A percentile compares a stretch with the other conserved stretches of the same genome.
Evolutionary conservation across 2,329 filamentous ascomycete genomes (phyloP).

Genomic region (Dissoconium aciculare): DNA sequence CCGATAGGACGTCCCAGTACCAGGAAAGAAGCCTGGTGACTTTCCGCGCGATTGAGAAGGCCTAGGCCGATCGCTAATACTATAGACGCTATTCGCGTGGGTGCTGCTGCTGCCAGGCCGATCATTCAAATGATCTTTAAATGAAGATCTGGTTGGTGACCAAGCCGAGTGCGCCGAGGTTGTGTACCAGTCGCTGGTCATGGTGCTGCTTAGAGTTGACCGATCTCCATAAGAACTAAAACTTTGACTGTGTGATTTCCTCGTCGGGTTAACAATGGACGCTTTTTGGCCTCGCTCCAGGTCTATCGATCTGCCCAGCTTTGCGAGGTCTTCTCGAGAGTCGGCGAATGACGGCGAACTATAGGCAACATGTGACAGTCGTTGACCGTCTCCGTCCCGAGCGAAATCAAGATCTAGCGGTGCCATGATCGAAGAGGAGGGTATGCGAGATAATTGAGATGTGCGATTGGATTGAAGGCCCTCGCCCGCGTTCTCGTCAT

Average conservation of each 20-base stretch:
- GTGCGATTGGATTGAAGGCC: background rate
- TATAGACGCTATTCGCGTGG: constrained; percentile 29
- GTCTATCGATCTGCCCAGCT: constrained; percentile 14
- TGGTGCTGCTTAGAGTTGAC: constrained; percentile 18
- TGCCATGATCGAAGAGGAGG: constrained; percentile 52
- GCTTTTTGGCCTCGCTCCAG: constrained; percentile 16
- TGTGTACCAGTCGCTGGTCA: constrained; percentile 21
- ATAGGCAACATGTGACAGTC: constrained; percentile 51
- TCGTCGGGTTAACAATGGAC: constrained; percentile 18
- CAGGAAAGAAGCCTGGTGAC: constrained; percentile 37
- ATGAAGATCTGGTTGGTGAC: constrained; percentile 18
- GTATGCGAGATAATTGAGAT: constrained; percentile 32
- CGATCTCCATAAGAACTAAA: constrained; percentile 17
- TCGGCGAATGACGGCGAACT: constrained; percentile 56
- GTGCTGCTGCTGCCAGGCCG: constrained; percentile 30
- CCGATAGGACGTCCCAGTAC: constrained; percentile 17
- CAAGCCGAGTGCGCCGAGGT: constrained; percentile 20
- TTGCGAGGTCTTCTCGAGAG: constrained; percentile 31
- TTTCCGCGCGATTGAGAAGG: constrained; percentile 22
- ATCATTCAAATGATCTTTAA: constrained; percentile 11
- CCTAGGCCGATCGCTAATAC: constrained; percentile 34
- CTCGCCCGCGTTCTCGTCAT: constrained; percentile 33
- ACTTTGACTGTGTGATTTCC: constrained; percentile 14
- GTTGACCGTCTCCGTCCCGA: constrained; percentile 40
- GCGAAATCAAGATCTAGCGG: constrained; percentile 45